Evolutionary conservation across 768 basidiomycete genomes (phyloP), one percentile per base, ranked within the genome.

Genomic region (Lentinus brumalis): DNA sequence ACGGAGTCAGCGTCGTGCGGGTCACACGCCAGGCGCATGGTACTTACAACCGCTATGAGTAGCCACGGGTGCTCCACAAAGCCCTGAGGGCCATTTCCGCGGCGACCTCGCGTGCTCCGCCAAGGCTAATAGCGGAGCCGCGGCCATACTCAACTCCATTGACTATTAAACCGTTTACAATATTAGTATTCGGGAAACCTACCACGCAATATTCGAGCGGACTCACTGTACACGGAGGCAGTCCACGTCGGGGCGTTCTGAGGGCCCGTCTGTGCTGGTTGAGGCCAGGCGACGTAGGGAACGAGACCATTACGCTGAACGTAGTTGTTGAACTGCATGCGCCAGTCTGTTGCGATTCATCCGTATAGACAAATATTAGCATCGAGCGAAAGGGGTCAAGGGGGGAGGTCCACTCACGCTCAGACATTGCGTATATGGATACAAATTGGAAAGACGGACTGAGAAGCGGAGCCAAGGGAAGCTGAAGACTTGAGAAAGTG

Each of bases 151-250:
- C 66, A 5, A 59, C 30, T 6, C 60, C 53, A 31, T 63, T 59
- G 21, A 74, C 74, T 76, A 30, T 1, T 11, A 35, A 11, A 11
- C 3, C 7, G 11, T 11, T n/a, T 21, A 21, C 2, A 51, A 14
- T 14, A 30, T 7, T 10, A n/a, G 18, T 8, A 46, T 16, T 16
- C 26, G 26, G 31, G n/a, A 4, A 31, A 40, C 15, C 29, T 45
- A 18, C 5, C 6, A 30, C 4, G 6, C 29, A 45, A 42, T 3
- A 31, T 45, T 15, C 12, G 31, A 44, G 21, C 2, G 42, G 1
- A 66, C 70, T 61, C 53, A 78, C 77, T 29, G 42, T 65, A 71
- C 8, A 71, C 75, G 4, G 56, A 61, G 4, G 61, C 64, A 6
- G 65, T 69, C 76, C 76, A 78, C 1, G 56, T 47, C 0, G 60